A percentile compares a stretch with the other conserved stretches of the same genome.
phyloP scores from a whole-genome alignment of 225 moss, liverwort and hornwort species.

The Lunularia cruciata region DNA sequence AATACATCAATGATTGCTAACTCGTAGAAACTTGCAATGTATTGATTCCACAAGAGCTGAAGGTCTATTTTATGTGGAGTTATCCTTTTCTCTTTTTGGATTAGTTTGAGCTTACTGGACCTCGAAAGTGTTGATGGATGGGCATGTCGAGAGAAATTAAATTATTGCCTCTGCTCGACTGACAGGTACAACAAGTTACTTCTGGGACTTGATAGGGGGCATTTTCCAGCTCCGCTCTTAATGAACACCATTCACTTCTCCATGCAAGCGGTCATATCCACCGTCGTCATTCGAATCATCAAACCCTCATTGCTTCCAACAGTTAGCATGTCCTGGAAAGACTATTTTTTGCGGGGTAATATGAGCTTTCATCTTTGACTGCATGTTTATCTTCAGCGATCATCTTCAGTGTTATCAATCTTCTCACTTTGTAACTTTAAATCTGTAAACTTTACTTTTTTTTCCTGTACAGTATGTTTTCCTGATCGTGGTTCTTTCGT shows the following conservation, averaged over 20 bases:
- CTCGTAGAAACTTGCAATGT: background rate
- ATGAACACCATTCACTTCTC: slow-evolving; percentile 98
- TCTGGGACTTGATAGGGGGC: slow-evolving; percentile 59
- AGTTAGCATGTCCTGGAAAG: slow-evolving; percentile 78
- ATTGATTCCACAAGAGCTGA: background rate
- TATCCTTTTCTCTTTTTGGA: too few relatives aligned
- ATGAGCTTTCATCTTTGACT: slow-evolving; percentile 10
- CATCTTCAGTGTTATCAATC: background rate
- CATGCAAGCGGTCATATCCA: slow-evolving; percentile 88
- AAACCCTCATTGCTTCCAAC: slow-evolving; percentile 45
- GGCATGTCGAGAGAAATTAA: background rate
- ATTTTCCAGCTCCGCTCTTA: slow-evolving; percentile 90
- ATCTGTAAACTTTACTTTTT: background rate
- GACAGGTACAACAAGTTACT: slow-evolving; percentile 90
- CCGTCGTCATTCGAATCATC: slow-evolving; percentile 68
- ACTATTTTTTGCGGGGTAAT: slow-evolving; percentile 83
- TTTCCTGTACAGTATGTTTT: background rate
- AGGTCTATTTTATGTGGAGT: background rate
- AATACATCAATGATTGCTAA: too few relatives aligned
- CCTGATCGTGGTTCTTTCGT: background rate
- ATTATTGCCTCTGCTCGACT: slow-evolving; percentile 19
- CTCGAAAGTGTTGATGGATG: too few relatives aligned
- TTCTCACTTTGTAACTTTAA: background rate
- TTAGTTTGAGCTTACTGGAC: too few relatives aligned
- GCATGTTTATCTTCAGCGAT: background rate